Conservation (phyloP, 2,329 filamentous ascomycete species). For the Chrysosporium keratinophilum region DNA sequence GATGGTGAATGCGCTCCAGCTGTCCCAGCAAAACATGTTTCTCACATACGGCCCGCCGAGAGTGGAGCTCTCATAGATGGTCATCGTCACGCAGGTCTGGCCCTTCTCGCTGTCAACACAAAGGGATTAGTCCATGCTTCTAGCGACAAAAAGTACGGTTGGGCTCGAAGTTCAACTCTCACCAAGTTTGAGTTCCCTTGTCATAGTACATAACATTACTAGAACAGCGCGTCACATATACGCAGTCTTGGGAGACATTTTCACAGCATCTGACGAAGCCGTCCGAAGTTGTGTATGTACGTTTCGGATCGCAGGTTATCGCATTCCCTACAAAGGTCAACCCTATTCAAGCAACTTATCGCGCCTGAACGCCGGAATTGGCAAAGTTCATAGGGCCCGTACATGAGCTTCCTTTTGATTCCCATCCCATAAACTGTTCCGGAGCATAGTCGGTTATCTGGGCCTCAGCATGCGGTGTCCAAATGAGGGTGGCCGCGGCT, state of each 20-base stretch:
- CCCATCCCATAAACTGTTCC: slow-evolving; percentile 8
- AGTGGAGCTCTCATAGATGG: neutral
- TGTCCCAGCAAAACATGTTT: slow-evolving; percentile 7
- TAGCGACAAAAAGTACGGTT: neutral
- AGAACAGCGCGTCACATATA: slow-evolving; percentile 2
- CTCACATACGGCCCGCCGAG: neutral
- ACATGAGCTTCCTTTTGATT: slow-evolving; percentile 6
- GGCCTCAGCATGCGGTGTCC: neutral
- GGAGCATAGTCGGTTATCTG: slow-evolving; percentile 1
- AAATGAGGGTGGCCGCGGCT: neutral
- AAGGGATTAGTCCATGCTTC: neutral
- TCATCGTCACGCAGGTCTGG: slow-evolving; percentile 7
- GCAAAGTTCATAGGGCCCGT: neutral
- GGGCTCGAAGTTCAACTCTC: neutral
- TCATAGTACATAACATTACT: slow-evolving; percentile 3
- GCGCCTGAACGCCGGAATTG: neutral
- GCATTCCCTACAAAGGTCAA: slow-evolving; percentile 2
- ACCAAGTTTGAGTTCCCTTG: neutral
- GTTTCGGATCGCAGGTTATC: slow-evolving; percentile 8
- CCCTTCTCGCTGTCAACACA: neutral
- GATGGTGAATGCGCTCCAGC: slow-evolving; percentile 8
- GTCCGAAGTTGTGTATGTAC: slow-evolving; percentile 4
- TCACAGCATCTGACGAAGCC: slow-evolving; percentile 6
- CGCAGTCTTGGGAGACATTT: slow-evolving; percentile 1
- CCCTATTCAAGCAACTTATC: neutral